These are phyloP conservation scores for Beauveria scarabaeidicola DNA, from an alignment of 2,329 filamentous ascomycete genomes.

Conservation along the genomic window DNA sequence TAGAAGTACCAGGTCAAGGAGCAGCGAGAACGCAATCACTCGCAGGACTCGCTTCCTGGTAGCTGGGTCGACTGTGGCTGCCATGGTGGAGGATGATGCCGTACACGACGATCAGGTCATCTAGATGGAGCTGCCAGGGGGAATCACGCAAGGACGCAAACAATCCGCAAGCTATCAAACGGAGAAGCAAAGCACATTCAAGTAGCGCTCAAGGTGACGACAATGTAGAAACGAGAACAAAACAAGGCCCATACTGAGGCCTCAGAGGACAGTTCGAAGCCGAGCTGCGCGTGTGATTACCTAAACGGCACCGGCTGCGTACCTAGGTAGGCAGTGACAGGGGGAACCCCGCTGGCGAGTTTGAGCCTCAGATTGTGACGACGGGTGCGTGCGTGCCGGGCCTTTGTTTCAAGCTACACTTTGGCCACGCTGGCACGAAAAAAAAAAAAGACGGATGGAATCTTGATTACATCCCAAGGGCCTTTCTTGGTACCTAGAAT, in stretches of 20 bases:
- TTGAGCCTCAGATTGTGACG: neutral
- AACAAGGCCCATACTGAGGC: no score
- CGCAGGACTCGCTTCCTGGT: slow-evolving; percentile 73
- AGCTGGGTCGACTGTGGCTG: slow-evolving; percentile 36
- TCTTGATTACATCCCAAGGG: neutral
- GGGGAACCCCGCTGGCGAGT: neutral
- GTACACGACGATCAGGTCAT: neutral
- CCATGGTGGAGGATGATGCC: slow-evolving; percentile 24
- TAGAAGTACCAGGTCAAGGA: slow-evolving; percentile 72
- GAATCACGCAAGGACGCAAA: neutral
- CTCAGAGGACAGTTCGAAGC: no score
- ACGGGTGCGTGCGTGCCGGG: neutral
- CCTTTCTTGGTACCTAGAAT: no score
- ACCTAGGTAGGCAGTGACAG: neutral
- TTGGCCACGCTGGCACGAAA: neutral
- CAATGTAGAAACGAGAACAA: no score
- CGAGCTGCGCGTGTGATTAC: no score
- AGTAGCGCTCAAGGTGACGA: no score
- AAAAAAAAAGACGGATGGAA: no score
- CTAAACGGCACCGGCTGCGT: no score
- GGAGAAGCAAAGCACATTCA: no score
- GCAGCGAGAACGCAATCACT: slow-evolving; percentile 80
- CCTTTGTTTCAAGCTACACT: neutral
- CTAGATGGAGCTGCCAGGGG: neutral
- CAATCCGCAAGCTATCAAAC: no score